Evolutionary conservation across 176 grass and related monocot genomes (phyloP), one percentile per base, ranked within the genome.

Genomic region (Thinopyrum elongatum): DNA sequence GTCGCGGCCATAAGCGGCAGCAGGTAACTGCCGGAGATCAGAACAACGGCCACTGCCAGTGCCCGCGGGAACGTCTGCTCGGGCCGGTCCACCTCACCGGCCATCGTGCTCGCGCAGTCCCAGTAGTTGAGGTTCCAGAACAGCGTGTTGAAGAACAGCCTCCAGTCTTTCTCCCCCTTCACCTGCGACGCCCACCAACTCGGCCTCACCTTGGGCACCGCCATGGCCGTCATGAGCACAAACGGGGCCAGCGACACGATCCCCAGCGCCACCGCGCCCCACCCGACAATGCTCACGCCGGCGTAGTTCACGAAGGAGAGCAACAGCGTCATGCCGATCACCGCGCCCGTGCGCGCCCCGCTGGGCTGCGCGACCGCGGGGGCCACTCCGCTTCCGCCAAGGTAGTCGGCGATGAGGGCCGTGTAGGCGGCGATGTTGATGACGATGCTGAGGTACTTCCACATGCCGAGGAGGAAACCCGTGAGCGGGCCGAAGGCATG

Each of bases 71-170:
- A 89, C 30, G 94, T 96, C 82, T 39, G 82, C 33, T 74, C 91
- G 0, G 94, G 94, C 13, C 79, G 77, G 6, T 93, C 91, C 5
- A 96, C 94, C 87, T 96, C 94, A 7, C 94, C 94, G 0, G 94
- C 94, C 91, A 96, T 93, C 35, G 94, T 93, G 74, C 89, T 91
- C 26, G 82, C 91, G 77, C 85, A 93, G 74, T 96, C 94, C 94
- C 94, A 96, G 73, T 90, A 96, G 71, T 96, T 96, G 58, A 96
- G 83, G 58, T 96, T 96, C 94, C 94, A 96, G 61, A 96, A 96
- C 1, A 96, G 63, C 3, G 94, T 96, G 89, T 96, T 96, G 78
- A 96, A 90, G 85, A 93, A 96, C 8, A 91, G 62, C 67, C 90
- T 93, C 94, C 89, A 91, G 47, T 96, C 78, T 84, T 78, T 91